A percentile compares a stretch with the other conserved stretches of the same genome.
These are phyloP conservation scores for Aspergillus homomorphus DNA, from an alignment of 495 filamentous ascomycete genomes.

Conservation along the genomic window DNA sequence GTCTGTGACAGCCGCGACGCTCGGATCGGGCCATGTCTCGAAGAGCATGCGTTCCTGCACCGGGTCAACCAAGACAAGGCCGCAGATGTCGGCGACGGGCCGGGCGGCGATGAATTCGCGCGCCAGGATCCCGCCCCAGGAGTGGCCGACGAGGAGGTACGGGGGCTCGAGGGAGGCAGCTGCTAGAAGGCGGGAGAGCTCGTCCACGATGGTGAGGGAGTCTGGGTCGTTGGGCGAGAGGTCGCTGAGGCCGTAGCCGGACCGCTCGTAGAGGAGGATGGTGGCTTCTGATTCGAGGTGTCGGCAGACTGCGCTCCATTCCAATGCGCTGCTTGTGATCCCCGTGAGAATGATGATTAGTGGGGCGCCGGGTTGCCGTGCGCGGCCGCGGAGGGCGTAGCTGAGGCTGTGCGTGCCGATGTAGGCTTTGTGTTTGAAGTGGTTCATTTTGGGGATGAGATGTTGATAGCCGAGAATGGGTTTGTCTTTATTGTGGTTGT, in stretches of 20 bases:
- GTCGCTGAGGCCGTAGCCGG: constrained; percentile 17
- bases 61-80: constrained; percentile 18
- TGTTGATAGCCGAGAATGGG: too few relatives aligned
- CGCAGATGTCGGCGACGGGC: constrained; percentile 11
- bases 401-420: constrained; percentile 20
- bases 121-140: constrained; percentile 17
- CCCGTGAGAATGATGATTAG: constrained; percentile 17
- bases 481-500: too few relatives aligned
- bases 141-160: constrained; percentile 18
- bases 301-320: constrained; percentile 18
- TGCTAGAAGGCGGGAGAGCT: constrained; percentile 15
- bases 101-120: constrained; percentile 19
- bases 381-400: constrained; percentile 15
- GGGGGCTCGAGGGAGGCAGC: constrained; percentile 12
- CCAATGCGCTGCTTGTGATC: constrained; percentile 14
- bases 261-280: constrained; percentile 18
- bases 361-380: constrained; percentile 4
- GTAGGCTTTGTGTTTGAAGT: constrained; percentile 11
- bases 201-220: constrained; percentile 12
- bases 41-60: constrained; percentile 7
- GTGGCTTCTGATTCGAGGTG: constrained; percentile 8
- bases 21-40: constrained; percentile 17
- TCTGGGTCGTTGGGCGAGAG: constrained; percentile 8
- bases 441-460: not conserved
- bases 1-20: constrained; percentile 12